These are phyloP conservation scores for Globisporangium acanthophoron DNA, from an alignment of 352 stramenopile genomes.

Conservation along the genomic window DNA sequence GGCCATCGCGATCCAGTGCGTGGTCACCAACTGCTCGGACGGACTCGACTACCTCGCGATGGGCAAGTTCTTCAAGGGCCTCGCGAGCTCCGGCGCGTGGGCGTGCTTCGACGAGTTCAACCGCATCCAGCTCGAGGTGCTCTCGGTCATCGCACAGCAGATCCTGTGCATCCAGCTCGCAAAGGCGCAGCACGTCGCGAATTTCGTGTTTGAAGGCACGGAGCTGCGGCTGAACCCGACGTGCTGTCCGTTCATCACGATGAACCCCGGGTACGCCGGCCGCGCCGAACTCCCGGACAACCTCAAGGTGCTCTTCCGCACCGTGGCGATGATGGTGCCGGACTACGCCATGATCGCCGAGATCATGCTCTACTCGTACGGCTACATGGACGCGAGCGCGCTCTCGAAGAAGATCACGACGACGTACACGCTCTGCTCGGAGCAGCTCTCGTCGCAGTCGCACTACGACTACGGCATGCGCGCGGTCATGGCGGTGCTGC, in stretches of 20 bases:
- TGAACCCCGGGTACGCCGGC: slow-evolving; percentile 90
- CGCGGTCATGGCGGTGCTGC: slow-evolving; percentile 92
- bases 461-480: slow-evolving; percentile 97
- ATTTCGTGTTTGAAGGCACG: slow-evolving; percentile 90
- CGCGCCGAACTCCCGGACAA: slow-evolving; percentile 90
- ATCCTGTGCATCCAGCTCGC: slow-evolving; percentile 90
- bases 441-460: slow-evolving; percentile 92
- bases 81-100: slow-evolving; percentile 87
- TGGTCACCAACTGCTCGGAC: slow-evolving; percentile 91
- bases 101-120: slow-evolving; percentile 94
- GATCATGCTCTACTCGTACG: slow-evolving; percentile 93
- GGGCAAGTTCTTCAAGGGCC: slow-evolving; percentile 93
- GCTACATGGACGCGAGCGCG: slow-evolving; percentile 86
- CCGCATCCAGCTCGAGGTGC: slow-evolving; percentile 90
- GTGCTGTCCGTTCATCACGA: slow-evolving; percentile 91
- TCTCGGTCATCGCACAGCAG: slow-evolving; percentile 91
- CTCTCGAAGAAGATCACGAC: slow-evolving; percentile 94
- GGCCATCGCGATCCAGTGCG: slow-evolving; percentile 90
- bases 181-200: slow-evolving; percentile 67
- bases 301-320: slow-evolving; percentile 90
- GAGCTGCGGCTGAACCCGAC: slow-evolving; percentile 87
- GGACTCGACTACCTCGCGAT: slow-evolving; percentile 90
- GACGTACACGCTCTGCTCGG: slow-evolving; percentile 91
- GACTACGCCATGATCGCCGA: slow-evolving; percentile 93
- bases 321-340: slow-evolving; percentile 93